A percentile compares a stretch with the other conserved stretches of the same genome.
Evolutionary conservation across 768 basidiomycete genomes (phyloP).

Genomic region (Tylopilus rubrobrunneus): DNA sequence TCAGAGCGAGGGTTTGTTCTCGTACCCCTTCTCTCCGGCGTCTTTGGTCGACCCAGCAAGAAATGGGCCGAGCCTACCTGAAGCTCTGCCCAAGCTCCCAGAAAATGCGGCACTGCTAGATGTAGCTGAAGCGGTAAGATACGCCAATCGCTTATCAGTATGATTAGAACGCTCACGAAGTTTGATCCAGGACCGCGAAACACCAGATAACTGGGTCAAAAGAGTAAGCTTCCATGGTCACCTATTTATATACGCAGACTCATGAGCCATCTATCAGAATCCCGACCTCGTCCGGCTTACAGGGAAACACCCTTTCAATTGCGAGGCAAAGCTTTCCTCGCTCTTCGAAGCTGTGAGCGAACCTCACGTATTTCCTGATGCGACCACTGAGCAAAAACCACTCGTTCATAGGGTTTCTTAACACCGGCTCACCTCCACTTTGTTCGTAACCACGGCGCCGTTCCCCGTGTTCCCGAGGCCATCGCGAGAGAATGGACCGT

Average conservation of each 20-base stretch:
- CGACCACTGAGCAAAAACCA: neutral
- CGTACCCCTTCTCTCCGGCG: slow-evolving; percentile 15
- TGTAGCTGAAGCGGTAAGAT: slow-evolving; percentile 25
- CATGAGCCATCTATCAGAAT: slow-evolving; percentile 16
- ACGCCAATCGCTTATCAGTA: neutral
- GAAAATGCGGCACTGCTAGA: slow-evolving; percentile 18
- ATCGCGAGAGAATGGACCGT: slow-evolving; percentile 42
- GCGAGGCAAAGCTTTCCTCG: slow-evolving; percentile 44
- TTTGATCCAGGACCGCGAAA: slow-evolving; percentile 27
- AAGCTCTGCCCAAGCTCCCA: slow-evolving; percentile 20
- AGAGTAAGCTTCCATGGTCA: slow-evolving; percentile 19
- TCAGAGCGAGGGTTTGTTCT: slow-evolving; percentile 6
- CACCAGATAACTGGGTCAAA: slow-evolving; percentile 41
- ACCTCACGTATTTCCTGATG: neutral
- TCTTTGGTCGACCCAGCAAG: slow-evolving; percentile 16
- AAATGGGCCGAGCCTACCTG: slow-evolving; percentile 20
- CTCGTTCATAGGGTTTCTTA: slow-evolving; percentile 42
- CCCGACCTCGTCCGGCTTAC: slow-evolving; percentile 47
- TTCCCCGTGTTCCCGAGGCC: slow-evolving; percentile 42
- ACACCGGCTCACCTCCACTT: slow-evolving; percentile 52
- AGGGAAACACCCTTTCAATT: slow-evolving; percentile 61
- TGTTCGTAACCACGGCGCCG: slow-evolving; percentile 63
- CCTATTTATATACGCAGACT: neutral
- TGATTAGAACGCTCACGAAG: neutral
- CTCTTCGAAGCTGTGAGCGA: slow-evolving; percentile 38